Base-by-base conservation (phyloP, 176 grass and related monocot species). In the Musa beccarii region DNA sequence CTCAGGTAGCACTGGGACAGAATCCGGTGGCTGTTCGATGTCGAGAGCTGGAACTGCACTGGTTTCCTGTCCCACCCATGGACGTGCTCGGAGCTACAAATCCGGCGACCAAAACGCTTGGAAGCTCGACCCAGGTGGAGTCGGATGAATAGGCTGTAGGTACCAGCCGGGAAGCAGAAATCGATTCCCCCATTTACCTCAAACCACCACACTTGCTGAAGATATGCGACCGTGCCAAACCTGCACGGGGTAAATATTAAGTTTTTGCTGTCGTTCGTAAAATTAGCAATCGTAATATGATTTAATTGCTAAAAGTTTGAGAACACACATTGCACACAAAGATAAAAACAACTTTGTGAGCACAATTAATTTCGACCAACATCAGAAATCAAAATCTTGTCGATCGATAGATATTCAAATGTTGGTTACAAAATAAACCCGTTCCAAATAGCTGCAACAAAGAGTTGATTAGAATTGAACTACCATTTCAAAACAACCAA, bases 141-240 rank as follows among this genome's bases (percentile, higher is more conserved):
- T 28, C 92, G 79, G 14, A 96, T 89, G 73, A 87, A 96, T 5
- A 96, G 52, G 77, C 87, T 92, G 76, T 96, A 96, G 15, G 85
- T 86, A 69, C 92, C 92, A 10, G 82, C 85, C 0, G 92, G 92
- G 66, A 96, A 96, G 78, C 83, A 84, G 83, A 96, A 96, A 79
- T 96, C 89, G 0, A 89, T 78, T 74, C 92, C 92, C 11, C 92
- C 92, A 72, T 84, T 87, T 53, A 92, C 87, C 77, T 96, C 92
- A 55, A 96, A 90, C 92, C 92, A 96, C 92, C 92, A 96, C 63
- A 89, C 92, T 80, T 96, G 92, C 68, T 88, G 89, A 73, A 96
- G 92, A 74, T 92, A 96, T 2, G 92, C 89, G 51, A 96, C 79
- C 20, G 78, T 88, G 8, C 79, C 79, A 61, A 96, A 96, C 72